These are phyloP conservation scores for Agrocybe chaxingu DNA, from an alignment of 768 basidiomycete species.

Conservation along the genomic window DNA sequence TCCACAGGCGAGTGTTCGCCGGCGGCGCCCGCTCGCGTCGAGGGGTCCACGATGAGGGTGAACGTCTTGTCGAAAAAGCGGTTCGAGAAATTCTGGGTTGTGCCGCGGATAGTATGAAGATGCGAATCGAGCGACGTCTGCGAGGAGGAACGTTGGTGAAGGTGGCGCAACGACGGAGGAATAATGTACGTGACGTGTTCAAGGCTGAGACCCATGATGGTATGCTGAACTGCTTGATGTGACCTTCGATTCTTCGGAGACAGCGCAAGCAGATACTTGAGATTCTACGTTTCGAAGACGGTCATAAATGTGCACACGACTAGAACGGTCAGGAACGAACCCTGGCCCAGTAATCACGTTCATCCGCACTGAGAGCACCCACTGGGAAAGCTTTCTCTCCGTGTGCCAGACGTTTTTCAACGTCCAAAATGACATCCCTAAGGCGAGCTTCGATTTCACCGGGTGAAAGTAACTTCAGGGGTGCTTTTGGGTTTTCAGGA, in stretches of 20 bases:
- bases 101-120: slow-evolving; percentile 68
- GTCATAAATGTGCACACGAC: background rate
- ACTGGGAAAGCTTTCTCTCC: slow-evolving; percentile 63
- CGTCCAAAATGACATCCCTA: slow-evolving; percentile 55
- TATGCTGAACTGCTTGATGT: slow-evolving; percentile 64
- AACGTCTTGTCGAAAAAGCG: slow-evolving; percentile 91
- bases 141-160: slow-evolving; percentile 29
- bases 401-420: slow-evolving; percentile 37
- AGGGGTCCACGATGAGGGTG: slow-evolving; percentile 80
- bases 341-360: slow-evolving; percentile 78
- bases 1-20: slow-evolving; percentile 93
- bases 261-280: slow-evolving; percentile 62
- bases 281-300: slow-evolving; percentile 50
- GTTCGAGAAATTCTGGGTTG: slow-evolving; percentile 60
- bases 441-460: slow-evolving; percentile 42
- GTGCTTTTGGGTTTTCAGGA: slow-evolving; percentile 17
- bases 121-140: slow-evolving; percentile 61
- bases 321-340: slow-evolving; percentile 37
- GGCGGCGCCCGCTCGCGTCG: slow-evolving; percentile 78
- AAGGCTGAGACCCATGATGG: slow-evolving; percentile 76
- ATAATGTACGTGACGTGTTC: slow-evolving; percentile 64
- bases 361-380: slow-evolving; percentile 74
- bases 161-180: slow-evolving; percentile 21
- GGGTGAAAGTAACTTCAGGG: slow-evolving; percentile 29
- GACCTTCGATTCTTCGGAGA: slow-evolving; percentile 61